Evolutionary conservation across 495 filamentous ascomycete genomes (phyloP), one percentile per base, ranked within the genome.

Genomic region (Schizothecium vesticola): DNA sequence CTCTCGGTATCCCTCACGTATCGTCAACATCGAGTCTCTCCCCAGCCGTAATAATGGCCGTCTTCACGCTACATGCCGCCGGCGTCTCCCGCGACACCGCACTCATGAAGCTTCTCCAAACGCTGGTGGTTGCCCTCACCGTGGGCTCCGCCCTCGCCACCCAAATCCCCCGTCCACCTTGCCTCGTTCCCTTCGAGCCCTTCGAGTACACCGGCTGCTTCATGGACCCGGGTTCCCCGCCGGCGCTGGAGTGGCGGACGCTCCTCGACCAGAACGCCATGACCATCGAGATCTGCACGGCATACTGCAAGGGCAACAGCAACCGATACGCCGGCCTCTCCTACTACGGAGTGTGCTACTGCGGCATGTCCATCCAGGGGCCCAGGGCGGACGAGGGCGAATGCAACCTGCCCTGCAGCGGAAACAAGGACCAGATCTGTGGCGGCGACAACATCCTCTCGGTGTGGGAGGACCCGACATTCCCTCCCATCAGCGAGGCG

Each of bases 281-380:
- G 78, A 86, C 84, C 0, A 76, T 85, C 26, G 84, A 87, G 76
- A 75, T 66, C 23, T 86, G 85, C 68, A 78, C 80, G 56, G 78
- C 83, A 62, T 79, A 80, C 63, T 87, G 85, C 78, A 87, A 86
- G 75, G 84, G 81, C 66, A 86, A 86, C 72, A 77, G 78, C 66
- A 86, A 82, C 66, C 77, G 84, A 21, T 85, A 86, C 61, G 85
- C 85, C 59, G 85, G 85, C 59, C 72, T 87, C 5, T 80, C 84
- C 71, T 87, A 86, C 72, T 83, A 83, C 68, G 83, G 80, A 60
- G 77, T 82, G 70, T 87, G 85, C 75, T 86, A 78, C 74, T 86
- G 85, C 69, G 84, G 84, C 43, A 67, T 77, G 56, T 81, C 83
- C 23, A 76, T 86, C 68, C 68, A 73, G 59, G 78, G 79, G 12